Conservation (phyloP, 148 eudicot species). For the Rhododendron vialii region DNA sequence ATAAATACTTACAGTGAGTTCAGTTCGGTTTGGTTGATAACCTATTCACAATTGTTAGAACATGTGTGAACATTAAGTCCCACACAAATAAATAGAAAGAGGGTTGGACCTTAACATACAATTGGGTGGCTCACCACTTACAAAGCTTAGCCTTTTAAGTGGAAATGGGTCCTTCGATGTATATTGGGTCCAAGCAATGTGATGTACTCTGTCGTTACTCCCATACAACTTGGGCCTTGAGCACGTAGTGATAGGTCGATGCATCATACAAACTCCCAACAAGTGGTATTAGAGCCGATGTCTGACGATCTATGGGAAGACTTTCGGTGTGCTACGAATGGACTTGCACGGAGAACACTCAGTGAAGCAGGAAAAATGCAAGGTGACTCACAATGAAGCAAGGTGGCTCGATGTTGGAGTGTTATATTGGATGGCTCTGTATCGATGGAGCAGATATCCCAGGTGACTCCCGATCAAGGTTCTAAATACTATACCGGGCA, state of each 20-base stretch:
- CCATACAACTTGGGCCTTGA: neutral
- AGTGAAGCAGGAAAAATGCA: neutral
- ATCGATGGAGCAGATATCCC: too few relatives aligned
- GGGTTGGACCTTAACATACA: neutral
- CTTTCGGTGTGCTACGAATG: neutral
- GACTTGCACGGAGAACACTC: neutral
- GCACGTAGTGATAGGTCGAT: neutral
- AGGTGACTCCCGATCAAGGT: too few relatives aligned
- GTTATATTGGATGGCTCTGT: neutral
- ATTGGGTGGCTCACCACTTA: neutral
- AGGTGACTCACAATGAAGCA: neutral
- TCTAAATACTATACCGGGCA: too few relatives aligned
- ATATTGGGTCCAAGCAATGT: neutral
- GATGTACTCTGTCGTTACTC: neutral
- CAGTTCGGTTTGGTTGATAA: neutral
- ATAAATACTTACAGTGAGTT: too few relatives aligned
- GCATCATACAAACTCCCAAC: neutral
- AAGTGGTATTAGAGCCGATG: neutral
- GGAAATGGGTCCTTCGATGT: neutral
- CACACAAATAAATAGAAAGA: too few relatives aligned
- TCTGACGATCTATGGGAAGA: neutral
- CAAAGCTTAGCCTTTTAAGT: neutral
- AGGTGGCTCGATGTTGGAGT: neutral
- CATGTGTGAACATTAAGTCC: too few relatives aligned
- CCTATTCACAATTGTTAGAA: neutral